A percentile compares a stretch with the other conserved stretches of the same genome.
phyloP scores from a whole-genome alignment of 2,329 filamentous ascomycete genomes.

The Aureobasidium sp. region DNA sequence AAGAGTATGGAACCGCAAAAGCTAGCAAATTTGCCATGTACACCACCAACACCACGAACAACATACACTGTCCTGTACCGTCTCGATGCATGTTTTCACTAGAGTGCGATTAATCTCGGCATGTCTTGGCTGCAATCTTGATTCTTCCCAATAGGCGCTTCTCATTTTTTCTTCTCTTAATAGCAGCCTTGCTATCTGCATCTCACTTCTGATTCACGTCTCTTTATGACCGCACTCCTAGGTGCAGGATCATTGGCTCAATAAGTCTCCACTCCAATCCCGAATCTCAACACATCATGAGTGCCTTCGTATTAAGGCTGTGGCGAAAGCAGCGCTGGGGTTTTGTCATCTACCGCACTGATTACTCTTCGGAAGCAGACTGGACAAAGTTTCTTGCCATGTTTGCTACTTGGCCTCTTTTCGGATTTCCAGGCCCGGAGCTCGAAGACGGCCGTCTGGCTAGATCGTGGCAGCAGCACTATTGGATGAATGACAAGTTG shows the following conservation, averaged over 20 bases:
- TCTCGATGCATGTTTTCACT: too few relatives aligned
- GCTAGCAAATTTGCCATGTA: too few relatives aligned
- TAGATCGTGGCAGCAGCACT: background rate
- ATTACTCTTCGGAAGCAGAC: background rate
- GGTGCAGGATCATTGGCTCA: too few relatives aligned
- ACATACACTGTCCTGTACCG: too few relatives aligned
- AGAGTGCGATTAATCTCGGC: too few relatives aligned
- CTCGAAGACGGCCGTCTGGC: background rate
- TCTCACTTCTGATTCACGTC: background rate
- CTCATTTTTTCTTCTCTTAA: background rate
- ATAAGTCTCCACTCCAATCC: background rate
- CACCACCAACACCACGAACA: too few relatives aligned
- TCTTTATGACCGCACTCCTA: background rate
- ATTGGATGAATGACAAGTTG: background rate
- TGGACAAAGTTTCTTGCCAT: background rate
- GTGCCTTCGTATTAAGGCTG: background rate
- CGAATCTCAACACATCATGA: background rate
- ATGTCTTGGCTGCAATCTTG: too few relatives aligned
- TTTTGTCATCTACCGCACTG: background rate
- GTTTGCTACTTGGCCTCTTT: background rate
- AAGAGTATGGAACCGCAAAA: too few relatives aligned
- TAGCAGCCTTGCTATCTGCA: background rate
- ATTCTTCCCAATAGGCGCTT: too few relatives aligned
- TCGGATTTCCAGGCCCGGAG: background rate
- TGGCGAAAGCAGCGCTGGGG: background rate